These are phyloP conservation scores for Kwoniella sp. DNA, from an alignment of 768 basidiomycete species.

Conservation along the genomic window DNA sequence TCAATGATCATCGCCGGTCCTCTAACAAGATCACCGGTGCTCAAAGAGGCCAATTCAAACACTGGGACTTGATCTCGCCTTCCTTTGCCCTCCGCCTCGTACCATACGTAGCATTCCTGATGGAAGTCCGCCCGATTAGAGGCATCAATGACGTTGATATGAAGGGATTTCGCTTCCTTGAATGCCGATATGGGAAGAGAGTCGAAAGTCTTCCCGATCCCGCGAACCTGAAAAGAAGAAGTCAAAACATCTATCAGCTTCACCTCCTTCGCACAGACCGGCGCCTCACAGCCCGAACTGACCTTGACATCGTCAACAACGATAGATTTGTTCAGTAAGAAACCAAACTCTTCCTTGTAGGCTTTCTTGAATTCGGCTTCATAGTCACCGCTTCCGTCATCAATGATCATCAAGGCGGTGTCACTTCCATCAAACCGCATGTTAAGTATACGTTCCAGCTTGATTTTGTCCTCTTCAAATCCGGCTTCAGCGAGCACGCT, in stretches of 20 bases:
- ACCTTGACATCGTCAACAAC: constrained; percentile 94
- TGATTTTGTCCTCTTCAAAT: constrained; percentile 70
- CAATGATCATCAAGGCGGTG: constrained; percentile 77
- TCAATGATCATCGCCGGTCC: constrained; percentile 94
- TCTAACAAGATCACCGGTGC: constrained; percentile 69
- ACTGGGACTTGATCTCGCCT: constrained; percentile 77
- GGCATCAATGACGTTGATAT: constrained; percentile 47
- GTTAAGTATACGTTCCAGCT: constrained; percentile 65
- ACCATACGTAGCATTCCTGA: constrained; percentile 28
- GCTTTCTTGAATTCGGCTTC: constrained; percentile 73
- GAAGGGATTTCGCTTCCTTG: constrained; percentile 66
- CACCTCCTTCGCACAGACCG: not conserved
- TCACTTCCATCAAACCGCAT: constrained; percentile 59
- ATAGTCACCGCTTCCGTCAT: constrained; percentile 68
- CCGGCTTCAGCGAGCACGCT: constrained; percentile 73
- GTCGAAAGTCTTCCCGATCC: constrained; percentile 6
- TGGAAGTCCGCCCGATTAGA: constrained; percentile 25
- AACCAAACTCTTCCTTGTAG: constrained; percentile 87
- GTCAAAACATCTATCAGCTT: not conserved
- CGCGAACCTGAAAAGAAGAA: not conserved
- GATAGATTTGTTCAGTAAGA: constrained; percentile 81
- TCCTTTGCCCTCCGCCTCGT: constrained; percentile 51
- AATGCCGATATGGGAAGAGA: constrained; percentile 75
- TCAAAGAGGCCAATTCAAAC: constrained; percentile 63
- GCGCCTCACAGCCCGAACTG: constrained; percentile 65